Base-by-base conservation (phyloP, 192 early-diverging fungal genomes). In the Coemansia sp. region DNA sequence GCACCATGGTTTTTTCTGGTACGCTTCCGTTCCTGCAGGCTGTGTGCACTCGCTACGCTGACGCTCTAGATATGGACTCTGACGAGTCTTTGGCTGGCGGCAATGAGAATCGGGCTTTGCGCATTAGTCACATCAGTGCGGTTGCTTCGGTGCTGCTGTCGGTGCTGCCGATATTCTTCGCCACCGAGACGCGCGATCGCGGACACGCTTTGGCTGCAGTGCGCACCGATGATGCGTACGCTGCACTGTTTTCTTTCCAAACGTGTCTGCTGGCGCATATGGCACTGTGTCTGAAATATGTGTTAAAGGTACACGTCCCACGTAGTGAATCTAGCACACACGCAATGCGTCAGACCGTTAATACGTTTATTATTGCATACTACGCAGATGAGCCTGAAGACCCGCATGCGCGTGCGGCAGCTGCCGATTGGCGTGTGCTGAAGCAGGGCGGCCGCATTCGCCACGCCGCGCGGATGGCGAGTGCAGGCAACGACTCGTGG, bases 371-470 rank as follows among this genome's bases (percentile, higher is more conserved):
- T 2, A 52, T 32, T 29, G 54, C 63, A 2, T 69, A 75, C 21
- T 62, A 75, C 37, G 5, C 58, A 51, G 19, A 25, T 35, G 15
- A 17, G 22, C 57, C 54, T 2, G 23, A 50, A n/a, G 73, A 75
- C 53, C 54, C 63, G 23, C 73, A 75, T 39, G 69, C 64, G 43
- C 8, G 21, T 15, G 73, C 73, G 4, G 73, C 73, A 11, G 29
- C 29, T 12, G 62, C 50, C 35, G 62, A 55, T 10, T 53, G 38
- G 7, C 62, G 52, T 21, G 53, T 19, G 52, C 38, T 64, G 53
- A 2, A 55, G 22, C 62, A 39, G 11, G 23, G 35, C 4, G 23
- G 52, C 14, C 38, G 6, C 5, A 17, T 41, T 14, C 37, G 62
- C 8, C 62, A 64, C 1, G 19, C 32, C 3, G 17, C 27, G 14